These are phyloP conservation scores for Stemphylium vesicarium DNA, from an alignment of 2,329 filamentous ascomycete genomes.

Conservation along the genomic window DNA sequence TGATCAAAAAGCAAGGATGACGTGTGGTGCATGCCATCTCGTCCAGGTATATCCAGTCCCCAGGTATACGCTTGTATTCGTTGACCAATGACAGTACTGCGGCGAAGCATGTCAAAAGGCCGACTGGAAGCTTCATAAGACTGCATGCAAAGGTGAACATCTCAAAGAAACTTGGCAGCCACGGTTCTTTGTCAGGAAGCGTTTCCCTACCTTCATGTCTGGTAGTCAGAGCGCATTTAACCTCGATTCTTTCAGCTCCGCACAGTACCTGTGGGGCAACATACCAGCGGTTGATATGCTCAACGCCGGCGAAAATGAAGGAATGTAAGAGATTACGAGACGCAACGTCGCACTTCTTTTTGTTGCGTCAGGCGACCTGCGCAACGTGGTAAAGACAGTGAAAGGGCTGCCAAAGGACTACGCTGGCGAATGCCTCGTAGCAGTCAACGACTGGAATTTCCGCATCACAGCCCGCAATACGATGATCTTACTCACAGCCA, in stretches of 20 bases:
- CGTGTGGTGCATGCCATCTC: not conserved
- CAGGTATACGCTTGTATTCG: not conserved
- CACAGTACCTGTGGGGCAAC: not conserved
- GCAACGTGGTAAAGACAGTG: constrained; percentile 54
- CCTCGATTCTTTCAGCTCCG: not conserved
- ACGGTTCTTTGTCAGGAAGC: not conserved
- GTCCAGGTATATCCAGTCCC: not conserved
- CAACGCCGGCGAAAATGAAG: constrained; percentile 30
- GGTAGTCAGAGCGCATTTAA: not conserved
- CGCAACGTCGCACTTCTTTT: constrained; percentile 43
- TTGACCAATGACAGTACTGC: constrained; percentile 2
- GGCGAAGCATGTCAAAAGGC: not conserved
- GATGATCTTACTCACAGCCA: constrained; percentile 50
- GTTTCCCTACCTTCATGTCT: not conserved
- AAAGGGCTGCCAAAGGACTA: constrained; percentile 41
- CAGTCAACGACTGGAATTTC: constrained; percentile 52
- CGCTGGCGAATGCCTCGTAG: constrained; percentile 24
- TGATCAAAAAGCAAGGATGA: not conserved
- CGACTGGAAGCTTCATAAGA: constrained; percentile 1
- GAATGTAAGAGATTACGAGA: constrained; percentile 33
- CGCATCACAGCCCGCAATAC: constrained; percentile 50
- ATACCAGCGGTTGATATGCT: constrained; percentile 41
- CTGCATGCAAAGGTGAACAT: not conserved
- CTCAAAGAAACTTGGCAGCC: not conserved
- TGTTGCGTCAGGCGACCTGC: constrained; percentile 54